A percentile compares a stretch with the other conserved stretches of the same genome.
Evolutionary conservation across 78 protist species (phyloP).

Genomic region (Speleostelium caveatum): DNA sequence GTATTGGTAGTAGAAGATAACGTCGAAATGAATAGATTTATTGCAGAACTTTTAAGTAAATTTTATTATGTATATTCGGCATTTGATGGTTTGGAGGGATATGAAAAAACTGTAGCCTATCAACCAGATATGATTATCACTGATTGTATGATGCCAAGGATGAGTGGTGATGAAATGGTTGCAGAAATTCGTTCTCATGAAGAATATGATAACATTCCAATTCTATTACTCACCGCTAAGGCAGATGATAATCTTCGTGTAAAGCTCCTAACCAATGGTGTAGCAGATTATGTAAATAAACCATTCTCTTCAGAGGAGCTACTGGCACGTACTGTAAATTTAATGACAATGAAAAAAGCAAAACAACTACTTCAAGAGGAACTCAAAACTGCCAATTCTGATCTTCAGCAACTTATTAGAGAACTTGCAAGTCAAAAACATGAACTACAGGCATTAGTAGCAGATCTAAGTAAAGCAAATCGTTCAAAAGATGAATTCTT

Average conservation of each 20-base stretch:
- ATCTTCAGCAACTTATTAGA: constrained; percentile 33
- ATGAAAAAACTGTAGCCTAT: constrained; percentile 29
- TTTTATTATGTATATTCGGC: constrained; percentile 51
- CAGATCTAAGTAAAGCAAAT: constrained; percentile 36
- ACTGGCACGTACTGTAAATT: constrained; percentile 36
- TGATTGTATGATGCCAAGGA: constrained; percentile 86
- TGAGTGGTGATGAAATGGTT: constrained; percentile 80
- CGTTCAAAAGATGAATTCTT: constrained; percentile 70
- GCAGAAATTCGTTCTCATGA: constrained; percentile 35
- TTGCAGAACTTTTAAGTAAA: constrained; percentile 22
- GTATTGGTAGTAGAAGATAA: constrained; percentile 80
- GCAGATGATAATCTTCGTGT: constrained; percentile 79
- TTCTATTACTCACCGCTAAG: constrained; percentile 73
- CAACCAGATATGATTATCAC: constrained; percentile 70
- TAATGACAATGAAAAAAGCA: constrained; percentile 67
- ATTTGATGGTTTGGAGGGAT: constrained; percentile 59
- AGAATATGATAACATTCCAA: constrained; percentile 40
- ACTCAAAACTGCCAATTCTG: constrained; percentile 20
- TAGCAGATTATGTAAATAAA: constrained; percentile 73
- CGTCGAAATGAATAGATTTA: constrained; percentile 69
- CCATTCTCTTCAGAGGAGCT: constrained; percentile 72
- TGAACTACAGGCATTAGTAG: constrained; percentile 46
- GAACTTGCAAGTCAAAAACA: constrained; percentile 45
- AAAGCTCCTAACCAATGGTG: constrained; percentile 55
- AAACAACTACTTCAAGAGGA: constrained; percentile 69